Conservation (phyloP, 768 basidiomycete genomes). For the Omphalotus guepiniiformis region DNA sequence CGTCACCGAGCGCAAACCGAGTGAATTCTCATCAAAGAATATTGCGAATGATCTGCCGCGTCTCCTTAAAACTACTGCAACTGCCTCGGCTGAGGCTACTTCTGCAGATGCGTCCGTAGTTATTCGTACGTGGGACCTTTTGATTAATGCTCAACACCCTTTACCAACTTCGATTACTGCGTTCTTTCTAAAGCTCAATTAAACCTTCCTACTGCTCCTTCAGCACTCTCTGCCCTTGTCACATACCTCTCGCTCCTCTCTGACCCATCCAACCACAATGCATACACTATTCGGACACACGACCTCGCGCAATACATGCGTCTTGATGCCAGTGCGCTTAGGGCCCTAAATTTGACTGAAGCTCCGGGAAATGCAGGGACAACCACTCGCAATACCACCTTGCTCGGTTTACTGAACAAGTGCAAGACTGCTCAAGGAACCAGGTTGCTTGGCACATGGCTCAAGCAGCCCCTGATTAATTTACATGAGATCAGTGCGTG, state of each 20-base stretch:
- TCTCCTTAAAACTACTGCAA: constrained; percentile 47
- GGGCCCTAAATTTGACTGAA: constrained; percentile 84
- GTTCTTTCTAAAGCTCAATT: constrained; percentile 61
- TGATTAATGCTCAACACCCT: not conserved
- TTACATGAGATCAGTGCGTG: constrained; percentile 85
- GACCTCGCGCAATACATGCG: constrained; percentile 95
- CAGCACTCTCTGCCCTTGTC: constrained; percentile 77
- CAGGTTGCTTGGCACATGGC: constrained; percentile 82
- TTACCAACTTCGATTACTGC: constrained; percentile 1
- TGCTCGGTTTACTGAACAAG: constrained; percentile 88
- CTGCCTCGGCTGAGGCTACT: constrained; percentile 22
- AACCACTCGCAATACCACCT: constrained; percentile 74
- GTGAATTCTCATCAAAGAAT: constrained; percentile 81
- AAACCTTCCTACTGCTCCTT: constrained; percentile 69
- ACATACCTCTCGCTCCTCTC: constrained; percentile 76
- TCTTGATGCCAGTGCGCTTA: constrained; percentile 90
- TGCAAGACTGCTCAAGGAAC: constrained; percentile 97
- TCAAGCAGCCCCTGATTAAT: constrained; percentile 95
- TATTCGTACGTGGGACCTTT: constrained; percentile 44
- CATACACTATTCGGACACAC: constrained; percentile 79
- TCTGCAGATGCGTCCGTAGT: constrained; percentile 47
- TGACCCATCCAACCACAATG: constrained; percentile 73
- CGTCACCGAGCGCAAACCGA: constrained; percentile 83
- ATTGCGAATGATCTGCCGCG: constrained; percentile 77
- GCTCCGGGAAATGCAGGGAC: constrained; percentile 55